Percentiles rank a stretch among this genome's conserved stretches.
Evolutionary conservation across 768 basidiomycete genomes (phyloP).

Genomic region (Suillus discolor): DNA sequence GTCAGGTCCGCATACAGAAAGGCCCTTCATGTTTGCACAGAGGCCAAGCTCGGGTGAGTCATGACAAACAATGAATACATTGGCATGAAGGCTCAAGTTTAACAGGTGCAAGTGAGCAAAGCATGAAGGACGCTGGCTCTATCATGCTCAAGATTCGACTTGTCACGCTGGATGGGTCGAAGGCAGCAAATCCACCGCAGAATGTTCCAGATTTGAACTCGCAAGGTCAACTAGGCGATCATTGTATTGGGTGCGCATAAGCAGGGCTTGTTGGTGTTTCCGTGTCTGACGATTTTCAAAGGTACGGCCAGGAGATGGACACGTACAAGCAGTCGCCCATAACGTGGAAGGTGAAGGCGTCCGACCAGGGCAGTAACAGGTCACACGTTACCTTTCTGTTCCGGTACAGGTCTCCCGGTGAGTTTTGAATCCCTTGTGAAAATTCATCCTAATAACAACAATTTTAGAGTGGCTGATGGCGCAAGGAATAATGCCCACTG

Average conservation of each 20-base stretch:
- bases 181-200: constrained; percentile 46
- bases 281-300: constrained; percentile 27
- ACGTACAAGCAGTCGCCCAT: constrained; percentile 42
- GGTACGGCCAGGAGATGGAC: constrained; percentile 48
- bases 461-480: constrained; percentile 48
- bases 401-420: constrained; percentile 61
- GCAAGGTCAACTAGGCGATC: constrained; percentile 40
- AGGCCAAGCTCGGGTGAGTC: constrained; percentile 41
- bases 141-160: constrained; percentile 53
- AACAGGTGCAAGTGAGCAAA: constrained; percentile 24
- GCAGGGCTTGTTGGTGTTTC: background rate
- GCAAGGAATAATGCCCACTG: constrained; percentile 50
- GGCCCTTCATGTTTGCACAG: constrained; percentile 62
- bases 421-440: constrained; percentile 14
- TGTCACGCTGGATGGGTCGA: constrained; percentile 31
- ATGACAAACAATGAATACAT: background rate
- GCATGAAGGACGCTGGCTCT: constrained; percentile 45
- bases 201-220: constrained; percentile 40
- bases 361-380: constrained; percentile 39
- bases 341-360: constrained; percentile 59
- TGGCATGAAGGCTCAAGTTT: constrained; percentile 6
- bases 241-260: constrained; percentile 47
- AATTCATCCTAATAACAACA: background rate
- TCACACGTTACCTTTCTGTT: constrained; percentile 72
- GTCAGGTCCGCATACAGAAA: constrained; percentile 49